Conservation (phyloP, 208 protist species). For the Naegleria fowleri region DNA sequence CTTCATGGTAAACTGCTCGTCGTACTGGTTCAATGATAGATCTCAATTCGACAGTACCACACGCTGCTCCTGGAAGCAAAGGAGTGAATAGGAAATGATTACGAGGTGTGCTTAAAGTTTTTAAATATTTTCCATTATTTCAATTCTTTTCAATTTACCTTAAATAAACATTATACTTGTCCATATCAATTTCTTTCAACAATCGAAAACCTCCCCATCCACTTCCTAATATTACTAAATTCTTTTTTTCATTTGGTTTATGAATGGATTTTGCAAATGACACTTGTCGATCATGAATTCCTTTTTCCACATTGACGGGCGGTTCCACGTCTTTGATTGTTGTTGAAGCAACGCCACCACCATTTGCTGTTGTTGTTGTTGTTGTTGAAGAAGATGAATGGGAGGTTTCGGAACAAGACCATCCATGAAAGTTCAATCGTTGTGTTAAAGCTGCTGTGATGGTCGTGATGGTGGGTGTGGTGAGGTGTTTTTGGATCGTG, state of each 20-base stretch:
- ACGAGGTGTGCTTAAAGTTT: conserved; percentile 55
- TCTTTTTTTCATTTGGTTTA: neutral
- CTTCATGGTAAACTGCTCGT: conserved; percentile 56
- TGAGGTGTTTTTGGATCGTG: no score
- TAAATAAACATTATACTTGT: conserved; percentile 69
- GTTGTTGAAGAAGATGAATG: no score
- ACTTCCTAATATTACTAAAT: conserved; percentile 67
- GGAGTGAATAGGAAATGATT: conserved; percentile 92
- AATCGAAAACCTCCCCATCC: conserved; percentile 79
- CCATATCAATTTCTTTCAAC: conserved; percentile 61
- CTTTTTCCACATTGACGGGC: no score
- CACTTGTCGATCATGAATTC: neutral
- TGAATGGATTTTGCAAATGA: neutral
- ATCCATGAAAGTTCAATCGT: no score
- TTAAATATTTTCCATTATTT: no score
- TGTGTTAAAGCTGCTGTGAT: no score
- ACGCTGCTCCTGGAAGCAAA: conserved; percentile 76
- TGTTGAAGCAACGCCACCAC: no score
- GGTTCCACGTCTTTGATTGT: no score
- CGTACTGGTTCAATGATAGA: conserved; percentile 66
- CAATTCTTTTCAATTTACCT: conserved; percentile 33
- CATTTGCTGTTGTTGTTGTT: no score
- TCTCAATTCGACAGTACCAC: conserved; percentile 80
- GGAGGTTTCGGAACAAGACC: no score
- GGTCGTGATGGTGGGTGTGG: no score